Base-by-base conservation (phyloP, 352 stramenopile genomes). In the Peronospora tabacina region DNA sequence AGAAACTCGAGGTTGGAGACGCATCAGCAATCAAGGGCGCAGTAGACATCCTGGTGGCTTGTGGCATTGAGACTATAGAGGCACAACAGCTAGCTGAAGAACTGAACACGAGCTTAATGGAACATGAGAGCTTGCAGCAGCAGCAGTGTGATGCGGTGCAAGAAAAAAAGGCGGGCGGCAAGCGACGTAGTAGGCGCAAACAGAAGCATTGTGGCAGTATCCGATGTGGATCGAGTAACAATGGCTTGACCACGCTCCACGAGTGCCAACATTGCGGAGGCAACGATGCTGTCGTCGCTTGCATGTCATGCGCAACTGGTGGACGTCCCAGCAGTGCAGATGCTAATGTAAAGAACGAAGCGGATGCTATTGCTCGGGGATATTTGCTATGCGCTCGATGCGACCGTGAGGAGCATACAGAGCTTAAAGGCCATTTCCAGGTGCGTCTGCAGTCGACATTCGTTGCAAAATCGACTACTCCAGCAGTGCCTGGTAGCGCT, bases 1-100 rank as follows among this genome's bases (percentile, higher is more conserved):
- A 89, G 55, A 89, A 89, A 50, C 53, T 91, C 10, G 70, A 91
- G 47, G 72, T 91, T 7, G 77, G 81, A 38, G 78, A 89, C 29
- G 53, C 67, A 10, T 85, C 70, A 0, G 78, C 81, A 0, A 68
- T 89, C 10, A 71, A 75, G 29, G 77, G 77, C 16, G 77, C 81
- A 3, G 59, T 82, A 0, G 58, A 79, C 34, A 91, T 91, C 47
- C 62, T 91, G 17, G 61, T 72, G n/a, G 59, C 77, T 19, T 91
- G 81, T 53, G 75, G 72, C 3, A 74, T 91, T 44, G 62, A 75
- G 13, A 37, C 62, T 2, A 56, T 43, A 1, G 64, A 82, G 12
- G 81, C 81, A 7, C 68, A 76, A 44, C 50, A 66, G 8, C 75
- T 91, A 53, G 74, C 73, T 1, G 63, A 86, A 34, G 76, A 87